Base-by-base conservation (phyloP, 179 eudicot genomes). In the Nepenthes alata region DNA sequence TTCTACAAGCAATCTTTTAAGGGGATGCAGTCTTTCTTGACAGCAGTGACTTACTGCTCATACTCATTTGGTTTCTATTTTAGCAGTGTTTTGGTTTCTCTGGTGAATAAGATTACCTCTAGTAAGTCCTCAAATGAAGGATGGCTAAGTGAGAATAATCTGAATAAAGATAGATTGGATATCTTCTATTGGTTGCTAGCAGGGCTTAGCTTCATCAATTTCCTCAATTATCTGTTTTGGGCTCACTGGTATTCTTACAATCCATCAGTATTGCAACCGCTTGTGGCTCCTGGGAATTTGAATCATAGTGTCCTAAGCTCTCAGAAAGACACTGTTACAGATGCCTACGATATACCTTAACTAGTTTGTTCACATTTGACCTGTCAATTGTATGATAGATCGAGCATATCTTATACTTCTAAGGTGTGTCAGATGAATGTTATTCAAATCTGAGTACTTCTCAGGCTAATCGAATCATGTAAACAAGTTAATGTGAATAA, bases 131-230 rank as follows among this genome's bases (percentile, higher is more conserved):
- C 67, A 3, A 48, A 61, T 3, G 70, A 69, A 12, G 98, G 96
- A n/a, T 93, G 98, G 98, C 54, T 93, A 1, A 73, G 83, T 64
- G 83, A 85, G 3, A 86, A 77, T 71, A 78, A 93, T 60, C 75
- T 93, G 58, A 81, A 93, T 62, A 72, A 85, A 11, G 91, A 86
- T 53, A 74, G 88, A 58, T 70, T 93, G 57, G 95, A 93, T 49
- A 69, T 86, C 9, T 89, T 93, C 51, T 93, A 93, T 53, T 89
- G 96, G 96, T 39, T 93, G 34, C 70, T 93, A 34, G 95, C 93
- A 49, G 77, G 57, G 13, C 65, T 93, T 0, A 89, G 95, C 62
- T 61, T 89, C 35, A 9, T 79, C 37, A 93, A 93, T 51, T 84
- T 86, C 76, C 38, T 93, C 37, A 76, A 81, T 39, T 93, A 86